Evolutionary conservation across 495 filamentous ascomycete species (phyloP).

Genomic region (Halenospora varia): DNA sequence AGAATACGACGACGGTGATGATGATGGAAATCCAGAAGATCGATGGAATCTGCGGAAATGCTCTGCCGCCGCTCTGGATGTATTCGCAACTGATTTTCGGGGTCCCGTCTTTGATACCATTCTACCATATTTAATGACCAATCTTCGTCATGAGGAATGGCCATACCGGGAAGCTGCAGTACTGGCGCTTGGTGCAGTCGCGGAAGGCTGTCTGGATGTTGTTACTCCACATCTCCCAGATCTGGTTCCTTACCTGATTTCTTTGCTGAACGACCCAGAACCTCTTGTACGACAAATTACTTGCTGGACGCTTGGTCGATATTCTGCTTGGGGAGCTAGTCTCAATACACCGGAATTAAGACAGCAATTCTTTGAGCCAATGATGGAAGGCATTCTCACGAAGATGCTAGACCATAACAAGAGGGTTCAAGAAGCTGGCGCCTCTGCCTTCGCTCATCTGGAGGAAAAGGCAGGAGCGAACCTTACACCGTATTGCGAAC

Average conservation of each 20-base stretch:
- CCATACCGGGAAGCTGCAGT: slow-evolving; percentile 91
- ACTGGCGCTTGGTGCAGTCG: slow-evolving; percentile 89
- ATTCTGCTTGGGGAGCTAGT: slow-evolving; percentile 88
- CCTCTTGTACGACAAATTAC: slow-evolving; percentile 97
- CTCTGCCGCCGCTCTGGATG: slow-evolving; percentile 92
- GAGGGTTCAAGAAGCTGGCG: slow-evolving; percentile 93
- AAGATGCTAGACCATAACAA: slow-evolving; percentile 98
- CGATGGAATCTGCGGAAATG: slow-evolving; percentile 97
- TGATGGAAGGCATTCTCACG: slow-evolving; percentile 94
- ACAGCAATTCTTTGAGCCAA: slow-evolving; percentile 81
- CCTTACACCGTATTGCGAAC: slow-evolving; percentile 78
- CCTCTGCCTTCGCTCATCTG: slow-evolving; percentile 92
- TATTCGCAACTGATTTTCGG: slow-evolving; percentile 87
- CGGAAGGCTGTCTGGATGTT: slow-evolving; percentile 87
- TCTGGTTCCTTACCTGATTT: slow-evolving; percentile 86
- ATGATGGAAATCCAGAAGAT: slow-evolving; percentile 79
- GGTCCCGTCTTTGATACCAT: slow-evolving; percentile 85
- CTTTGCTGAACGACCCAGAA: slow-evolving; percentile 76
- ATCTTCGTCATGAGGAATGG: slow-evolving; percentile 86
- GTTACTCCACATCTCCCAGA: slow-evolving; percentile 90
- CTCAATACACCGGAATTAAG: slow-evolving; percentile 61
- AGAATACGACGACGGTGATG: slow-evolving; percentile 67
- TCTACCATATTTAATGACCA: slow-evolving; percentile 87
- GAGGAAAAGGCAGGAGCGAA: slow-evolving; percentile 86
- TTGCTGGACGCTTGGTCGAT: slow-evolving; percentile 94